Base-by-base conservation (phyloP, 169 alveolate genomes). In the Cryptosporidium xiaoi region DNA sequence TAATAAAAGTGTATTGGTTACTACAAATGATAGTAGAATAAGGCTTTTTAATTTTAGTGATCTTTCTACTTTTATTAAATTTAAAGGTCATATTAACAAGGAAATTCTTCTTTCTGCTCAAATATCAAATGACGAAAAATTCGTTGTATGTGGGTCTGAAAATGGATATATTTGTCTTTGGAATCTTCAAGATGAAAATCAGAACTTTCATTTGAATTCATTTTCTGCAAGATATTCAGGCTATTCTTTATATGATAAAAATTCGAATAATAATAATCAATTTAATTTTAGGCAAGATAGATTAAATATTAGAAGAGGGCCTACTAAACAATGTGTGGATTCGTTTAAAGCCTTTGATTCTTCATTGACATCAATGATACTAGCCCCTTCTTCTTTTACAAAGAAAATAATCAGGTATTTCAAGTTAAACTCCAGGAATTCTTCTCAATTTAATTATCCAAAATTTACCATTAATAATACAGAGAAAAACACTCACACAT, bases 11-110 rank as follows among this genome's bases (percentile, higher is more conserved):
- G 71, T 77, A 12, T 16, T 77, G 27, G 87, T 77, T 16, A 77
- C 87, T 15, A 77, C 87, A n/a, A 77, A 77, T 62, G 87, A 77
- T 40, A 77, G 87, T 62, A 58, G 87, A 36, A 62, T 77, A 7
- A 56, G 87, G 27, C 64, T 77, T 16, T 77, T 77, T 62, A 77
- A 77, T 60, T 48, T 77, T 34, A 56, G 71, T 77, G 87, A 77
- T 60, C 64, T 77, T 8, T 77, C 87, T n/a, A 77, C 87, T 40
- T 77, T 77, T 77, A 46, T 62, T 34, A 77, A 77, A 29, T 77
- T 60, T 10, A 77, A 77, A 46, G 87, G 87, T 0, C 87, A 77
- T 24, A 50, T 77, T 2, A 77, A 77, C 56, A 66, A 77, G 13
- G 87, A 77, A 40, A 77, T 71, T 15, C 71, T 77, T 16, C 69